Conservation (phyloP, 1,139 yeast genomes). For the Geotrichum phurueaensis region DNA sequence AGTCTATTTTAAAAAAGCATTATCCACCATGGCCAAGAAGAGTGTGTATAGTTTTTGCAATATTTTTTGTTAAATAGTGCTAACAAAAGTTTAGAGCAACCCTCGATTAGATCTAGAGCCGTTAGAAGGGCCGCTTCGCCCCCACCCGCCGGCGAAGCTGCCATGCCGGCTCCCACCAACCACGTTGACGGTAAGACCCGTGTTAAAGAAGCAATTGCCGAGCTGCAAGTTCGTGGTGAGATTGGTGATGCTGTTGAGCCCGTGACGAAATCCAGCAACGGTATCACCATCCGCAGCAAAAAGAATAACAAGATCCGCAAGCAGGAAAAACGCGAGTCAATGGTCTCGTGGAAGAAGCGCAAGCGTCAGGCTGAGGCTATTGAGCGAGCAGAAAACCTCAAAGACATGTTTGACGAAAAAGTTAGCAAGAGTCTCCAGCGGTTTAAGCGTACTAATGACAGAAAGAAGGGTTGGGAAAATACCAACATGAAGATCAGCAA, state of each 20-base stretch:
- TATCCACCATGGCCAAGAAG: slow-evolving; percentile 1
- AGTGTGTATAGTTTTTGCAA: background rate
- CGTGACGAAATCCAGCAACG: background rate
- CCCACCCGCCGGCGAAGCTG: slow-evolving; percentile 18
- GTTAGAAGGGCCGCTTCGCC: slow-evolving; percentile 27
- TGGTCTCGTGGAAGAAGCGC: slow-evolving; percentile 24
- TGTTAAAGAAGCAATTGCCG: slow-evolving; percentile 32
- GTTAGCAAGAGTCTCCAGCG: slow-evolving; percentile 26
- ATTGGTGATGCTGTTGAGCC: slow-evolving; percentile 20
- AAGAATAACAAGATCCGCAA: slow-evolving; percentile 4
- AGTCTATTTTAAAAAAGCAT: background rate
- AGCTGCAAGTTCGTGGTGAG: slow-evolving; percentile 26
- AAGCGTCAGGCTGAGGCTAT: slow-evolving; percentile 25
- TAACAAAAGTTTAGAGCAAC: slow-evolving; percentile 13
- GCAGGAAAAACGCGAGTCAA: slow-evolving; percentile 19
- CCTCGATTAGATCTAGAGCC: slow-evolving; percentile 27
- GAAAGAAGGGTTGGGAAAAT: slow-evolving; percentile 25
- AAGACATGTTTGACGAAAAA: slow-evolving; percentile 30
- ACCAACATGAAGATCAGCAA: slow-evolving; percentile 10
- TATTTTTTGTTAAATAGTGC: background rate
- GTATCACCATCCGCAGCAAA: background rate
- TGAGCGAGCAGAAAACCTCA: slow-evolving; percentile 27
- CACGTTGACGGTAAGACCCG: slow-evolving; percentile 27
- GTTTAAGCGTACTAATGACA: slow-evolving; percentile 24
- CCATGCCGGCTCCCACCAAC: slow-evolving; percentile 1